phyloP scores from a whole-genome alignment of 495 filamentous ascomycete genomes.

The Xylaria bambusicola region DNA sequence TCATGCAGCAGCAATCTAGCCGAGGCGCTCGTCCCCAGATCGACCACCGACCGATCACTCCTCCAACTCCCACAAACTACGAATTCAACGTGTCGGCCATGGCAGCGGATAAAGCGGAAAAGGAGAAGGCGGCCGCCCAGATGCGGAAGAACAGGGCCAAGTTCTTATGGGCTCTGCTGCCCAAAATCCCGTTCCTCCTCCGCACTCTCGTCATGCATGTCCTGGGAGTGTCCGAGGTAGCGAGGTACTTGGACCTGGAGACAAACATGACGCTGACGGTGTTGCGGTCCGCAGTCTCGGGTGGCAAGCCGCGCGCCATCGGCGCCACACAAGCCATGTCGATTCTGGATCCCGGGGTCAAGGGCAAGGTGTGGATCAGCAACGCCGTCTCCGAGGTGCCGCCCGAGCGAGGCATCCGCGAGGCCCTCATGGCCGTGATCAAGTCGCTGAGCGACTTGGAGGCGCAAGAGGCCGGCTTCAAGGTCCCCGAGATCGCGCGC shows the following conservation, averaged over 20 bases:
- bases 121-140: constrained; percentile 13
- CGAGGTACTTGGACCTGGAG: constrained; percentile 75
- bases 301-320: constrained; percentile 48
- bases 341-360: constrained; percentile 65
- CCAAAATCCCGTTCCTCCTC: constrained; percentile 65
- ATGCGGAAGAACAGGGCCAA: constrained; percentile 24
- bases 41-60: neutral
- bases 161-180: constrained; percentile 51
- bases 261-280: constrained; percentile 73
- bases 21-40: neutral
- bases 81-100: neutral
- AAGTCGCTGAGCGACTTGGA: constrained; percentile 56
- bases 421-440: constrained; percentile 65
- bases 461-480: constrained; percentile 44
- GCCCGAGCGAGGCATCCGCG: constrained; percentile 56
- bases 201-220: constrained; percentile 69
- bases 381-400: constrained; percentile 59
- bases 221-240: constrained; percentile 63
- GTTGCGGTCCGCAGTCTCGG: constrained; percentile 62
- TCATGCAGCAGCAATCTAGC: neutral
- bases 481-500: constrained; percentile 54
- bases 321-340: constrained; percentile 64
- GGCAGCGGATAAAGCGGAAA: neutral
- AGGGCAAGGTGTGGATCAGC: constrained; percentile 79
- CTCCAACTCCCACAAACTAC: neutral